Conservation (phyloP, 306 rosid genomes). For the Fagus sylvatica region DNA sequence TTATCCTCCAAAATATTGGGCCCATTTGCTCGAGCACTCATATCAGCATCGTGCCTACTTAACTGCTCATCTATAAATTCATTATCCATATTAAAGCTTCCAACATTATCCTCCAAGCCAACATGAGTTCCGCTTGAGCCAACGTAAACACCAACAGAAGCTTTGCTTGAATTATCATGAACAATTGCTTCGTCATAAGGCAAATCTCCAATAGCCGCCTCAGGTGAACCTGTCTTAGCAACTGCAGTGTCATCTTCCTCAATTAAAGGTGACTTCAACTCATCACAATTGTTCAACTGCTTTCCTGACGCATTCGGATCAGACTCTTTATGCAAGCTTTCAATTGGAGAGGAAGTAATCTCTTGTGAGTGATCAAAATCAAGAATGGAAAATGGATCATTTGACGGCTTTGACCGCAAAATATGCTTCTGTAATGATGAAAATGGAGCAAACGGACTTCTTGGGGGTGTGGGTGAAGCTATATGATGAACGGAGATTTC, state of each 20-base stretch:
- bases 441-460: conserved; percentile 61
- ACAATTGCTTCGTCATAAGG: conserved; percentile 15
- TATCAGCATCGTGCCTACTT: conserved; percentile 17
- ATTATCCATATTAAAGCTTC: conserved; percentile 27
- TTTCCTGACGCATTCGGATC: conserved; percentile 36
- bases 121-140: conserved; percentile 35
- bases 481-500: conserved; percentile 36
- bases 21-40: conserved; percentile 33
- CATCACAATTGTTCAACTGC: conserved; percentile 21
- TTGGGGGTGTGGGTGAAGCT: conserved; percentile 71
- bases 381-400: conserved; percentile 62
- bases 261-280: conserved; percentile 20
- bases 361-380: conserved; percentile 38
- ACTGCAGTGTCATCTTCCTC: conserved; percentile 27
- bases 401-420: conserved; percentile 46
- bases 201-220: conserved; percentile 23
- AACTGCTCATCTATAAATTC: conserved; percentile 28
- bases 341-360: conserved; percentile 30
- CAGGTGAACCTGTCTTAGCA: conserved; percentile 23
- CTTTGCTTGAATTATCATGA: conserved; percentile 26
- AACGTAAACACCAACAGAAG: conserved; percentile 24
- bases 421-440: conserved; percentile 47
- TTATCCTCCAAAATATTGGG: conserved; percentile 24
- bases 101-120: conserved; percentile 32
- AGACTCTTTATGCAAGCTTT: conserved; percentile 14